phyloP scores from a whole-genome alignment of 441 rosid species.

The Populus hybrid region DNA sequence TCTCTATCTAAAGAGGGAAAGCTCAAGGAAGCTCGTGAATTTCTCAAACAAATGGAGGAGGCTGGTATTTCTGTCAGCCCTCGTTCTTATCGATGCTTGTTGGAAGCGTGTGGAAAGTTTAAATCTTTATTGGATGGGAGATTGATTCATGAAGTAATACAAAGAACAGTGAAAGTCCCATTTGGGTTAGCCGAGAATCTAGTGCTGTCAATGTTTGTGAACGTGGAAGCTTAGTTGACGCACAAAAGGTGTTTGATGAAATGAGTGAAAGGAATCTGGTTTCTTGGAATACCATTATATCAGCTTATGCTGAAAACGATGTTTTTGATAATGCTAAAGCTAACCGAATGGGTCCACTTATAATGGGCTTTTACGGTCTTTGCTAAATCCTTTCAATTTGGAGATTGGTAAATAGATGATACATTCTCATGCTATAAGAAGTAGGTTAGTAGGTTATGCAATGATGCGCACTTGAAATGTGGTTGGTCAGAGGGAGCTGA shows the following conservation, averaged over 20 bases:
- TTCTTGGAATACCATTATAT: conserved; percentile 2
- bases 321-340: conserved; percentile 4
- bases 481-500: conserved; percentile 41
- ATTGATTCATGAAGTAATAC: conserved; percentile 38
- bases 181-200: conserved; percentile 44
- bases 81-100: conserved; percentile 41
- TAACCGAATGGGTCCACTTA: conserved; percentile 38
- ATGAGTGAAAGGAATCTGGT: conserved; percentile 2
- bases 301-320: not conserved
- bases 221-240: not conserved
- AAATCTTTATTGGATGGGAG: conserved; percentile 45
- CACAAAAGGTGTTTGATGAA: not conserved
- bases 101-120: conserved; percentile 44
- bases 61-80: conserved; percentile 42
- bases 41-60: conserved; percentile 49
- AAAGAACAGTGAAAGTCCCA: conserved; percentile 27
- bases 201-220: conserved; percentile 44
- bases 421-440: conserved; percentile 53
- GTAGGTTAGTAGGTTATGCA: conserved; percentile 58
- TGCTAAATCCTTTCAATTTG: conserved; percentile 35
- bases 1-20: conserved; percentile 56
- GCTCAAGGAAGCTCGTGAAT: conserved; percentile 54
- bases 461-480: conserved; percentile 50
- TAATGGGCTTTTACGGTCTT: conserved; percentile 40
- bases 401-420: conserved; percentile 44